Base-by-base conservation (phyloP, 2,329 filamentous ascomycete species). In the Neonectria neomacrospora region DNA sequence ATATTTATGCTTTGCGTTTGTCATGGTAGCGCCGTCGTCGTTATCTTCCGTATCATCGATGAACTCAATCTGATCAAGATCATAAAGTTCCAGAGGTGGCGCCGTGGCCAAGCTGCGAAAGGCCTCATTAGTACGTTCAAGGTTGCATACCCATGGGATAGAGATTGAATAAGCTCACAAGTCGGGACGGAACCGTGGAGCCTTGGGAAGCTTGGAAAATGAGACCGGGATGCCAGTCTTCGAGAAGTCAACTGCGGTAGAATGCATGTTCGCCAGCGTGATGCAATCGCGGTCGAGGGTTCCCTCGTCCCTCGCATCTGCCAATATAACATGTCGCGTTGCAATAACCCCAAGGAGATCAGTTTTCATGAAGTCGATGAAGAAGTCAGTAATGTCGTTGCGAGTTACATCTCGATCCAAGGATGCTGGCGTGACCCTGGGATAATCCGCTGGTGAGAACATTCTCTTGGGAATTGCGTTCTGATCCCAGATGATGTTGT, bases 371-470 rank as follows among this genome's bases (percentile, higher is more conserved):
- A 93, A 93, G 16, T 88, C 81, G n/a, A 96, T 83, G 66, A 97
- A 96, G 77, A 95, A 96, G 11, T 91, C 81, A 0, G 88, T 88
- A 80, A 97, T 96, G 68, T 96, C 92, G 1, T 85, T 75, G 2
- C 77, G 76, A 1, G 76, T 77, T 0, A 96, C 91, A 0, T 78
- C 65, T 1, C 90, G 82, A 8, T 84, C 81, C n/a, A 96, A 84
- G 51, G 89, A 81, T 0, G 82, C 64, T 0, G 91, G 86, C 0
- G 68, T 16, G 0, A 86, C 81, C 1, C 87, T 83, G 3, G 88
- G 85, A 69, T 97, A 96, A 66, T 93, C 87, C 0, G 93, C 92
- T 0, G 93, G 87, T 1, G 3, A 0, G n/a, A 82, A 87, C 0
- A 78, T 80, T 0, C 14, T 22, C 11, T 68, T 42, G 0, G 85